Conservation (phyloP, 1,139 yeast species). For the Blastobotrys apis region DNA sequence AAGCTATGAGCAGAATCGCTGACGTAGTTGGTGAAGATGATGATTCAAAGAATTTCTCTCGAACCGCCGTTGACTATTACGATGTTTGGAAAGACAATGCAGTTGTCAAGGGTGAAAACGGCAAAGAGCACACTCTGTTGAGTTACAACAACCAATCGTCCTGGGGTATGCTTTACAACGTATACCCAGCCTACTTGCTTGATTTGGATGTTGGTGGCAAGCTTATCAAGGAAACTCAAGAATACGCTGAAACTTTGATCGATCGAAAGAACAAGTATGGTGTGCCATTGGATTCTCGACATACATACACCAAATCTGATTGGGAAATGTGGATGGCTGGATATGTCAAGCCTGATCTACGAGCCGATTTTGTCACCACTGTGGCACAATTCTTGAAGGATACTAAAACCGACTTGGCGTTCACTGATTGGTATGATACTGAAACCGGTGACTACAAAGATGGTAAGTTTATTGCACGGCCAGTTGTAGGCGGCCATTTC, state of each 20-base stretch:
- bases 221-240: constrained; percentile 2
- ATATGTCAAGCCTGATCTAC: not conserved
- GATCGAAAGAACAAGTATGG: constrained; percentile 5
- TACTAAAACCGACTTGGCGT: constrained; percentile 6
- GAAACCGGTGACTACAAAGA: not conserved
- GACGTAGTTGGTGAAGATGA: constrained; percentile 5
- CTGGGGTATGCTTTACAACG: constrained; percentile 12
- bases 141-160: constrained; percentile 5
- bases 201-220: constrained; percentile 7
- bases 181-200: constrained; percentile 6
- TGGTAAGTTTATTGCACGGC: constrained; percentile 7
- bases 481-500: constrained; percentile 13
- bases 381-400: constrained; percentile 8
- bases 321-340: constrained; percentile 13
- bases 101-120: constrained; percentile 3
- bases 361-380: constrained; percentile 6
- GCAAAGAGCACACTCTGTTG: constrained; percentile 7
- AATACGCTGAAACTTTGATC: constrained; percentile 7
- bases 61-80: not conserved
- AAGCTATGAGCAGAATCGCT: constrained; percentile 10
- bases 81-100: constrained; percentile 6
- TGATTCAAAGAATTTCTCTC: constrained; percentile 2
- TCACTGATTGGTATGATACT: constrained; percentile 11
- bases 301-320: constrained; percentile 4
- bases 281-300: constrained; percentile 11